phyloP scores from a whole-genome alignment of 2,329 filamentous ascomycete genomes.

The Arthrinium puccinioides region DNA sequence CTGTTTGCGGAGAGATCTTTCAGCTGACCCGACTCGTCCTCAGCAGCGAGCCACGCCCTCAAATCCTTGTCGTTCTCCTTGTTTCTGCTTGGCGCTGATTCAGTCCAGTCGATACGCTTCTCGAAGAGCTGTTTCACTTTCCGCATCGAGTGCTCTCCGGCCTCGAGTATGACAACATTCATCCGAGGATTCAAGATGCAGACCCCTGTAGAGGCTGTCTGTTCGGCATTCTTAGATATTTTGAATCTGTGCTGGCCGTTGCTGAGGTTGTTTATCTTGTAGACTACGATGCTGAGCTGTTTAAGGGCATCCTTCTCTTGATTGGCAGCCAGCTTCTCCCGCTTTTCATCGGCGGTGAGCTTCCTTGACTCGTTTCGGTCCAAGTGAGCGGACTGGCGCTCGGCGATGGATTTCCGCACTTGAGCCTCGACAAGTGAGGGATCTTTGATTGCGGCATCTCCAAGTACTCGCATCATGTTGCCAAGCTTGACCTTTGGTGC shows the following conservation, averaged over 20 bases:
- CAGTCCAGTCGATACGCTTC: slow-evolving; percentile 89
- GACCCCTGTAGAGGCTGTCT: slow-evolving; percentile 79
- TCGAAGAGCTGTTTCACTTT: slow-evolving; percentile 91
- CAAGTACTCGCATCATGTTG: slow-evolving; percentile 94
- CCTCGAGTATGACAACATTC: slow-evolving; percentile 86
- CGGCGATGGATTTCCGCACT: slow-evolving; percentile 87
- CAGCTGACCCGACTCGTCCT: slow-evolving; percentile 69
- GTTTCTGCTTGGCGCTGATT: slow-evolving; percentile 66
- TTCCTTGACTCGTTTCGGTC: slow-evolving; percentile 76
- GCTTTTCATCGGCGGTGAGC: slow-evolving; percentile 78
- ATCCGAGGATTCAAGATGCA: slow-evolving; percentile 87
- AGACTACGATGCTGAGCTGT: slow-evolving; percentile 80
- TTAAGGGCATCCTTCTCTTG: slow-evolving; percentile 84
- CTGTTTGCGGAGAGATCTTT: slow-evolving; percentile 79
- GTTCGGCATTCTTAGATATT: slow-evolving; percentile 85
- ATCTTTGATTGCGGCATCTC: slow-evolving; percentile 86
- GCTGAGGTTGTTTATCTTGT: slow-evolving; percentile 80
- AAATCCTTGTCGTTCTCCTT: slow-evolving; percentile 54
- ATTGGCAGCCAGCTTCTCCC: slow-evolving; percentile 74
- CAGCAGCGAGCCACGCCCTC: slow-evolving; percentile 69
- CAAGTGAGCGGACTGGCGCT: slow-evolving; percentile 73
- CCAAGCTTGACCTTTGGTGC: slow-evolving; percentile 95
- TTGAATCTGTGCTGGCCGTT: slow-evolving; percentile 94
- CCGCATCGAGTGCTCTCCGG: slow-evolving; percentile 73
- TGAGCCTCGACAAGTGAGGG: slow-evolving; percentile 93